Percentiles rank a stretch among this genome's conserved stretches.
These are phyloP conservation scores for Pharus latifolius DNA, from an alignment of 176 grass and related monocot genomes.

Conservation along the genomic window DNA sequence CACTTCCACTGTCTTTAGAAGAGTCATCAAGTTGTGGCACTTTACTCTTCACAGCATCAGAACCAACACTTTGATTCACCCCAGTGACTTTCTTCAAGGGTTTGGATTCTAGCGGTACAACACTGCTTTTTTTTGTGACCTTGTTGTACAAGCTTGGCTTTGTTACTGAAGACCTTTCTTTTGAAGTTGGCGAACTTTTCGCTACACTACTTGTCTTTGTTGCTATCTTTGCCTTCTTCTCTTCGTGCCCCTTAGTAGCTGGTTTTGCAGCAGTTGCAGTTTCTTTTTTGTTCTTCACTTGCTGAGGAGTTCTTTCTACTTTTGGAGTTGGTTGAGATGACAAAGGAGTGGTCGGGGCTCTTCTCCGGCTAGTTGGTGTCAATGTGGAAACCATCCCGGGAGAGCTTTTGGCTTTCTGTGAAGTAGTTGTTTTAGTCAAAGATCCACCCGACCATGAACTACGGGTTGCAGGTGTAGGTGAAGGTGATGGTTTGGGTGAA, in stretches of 20 bases:
- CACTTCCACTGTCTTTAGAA: slow-evolving; percentile 51
- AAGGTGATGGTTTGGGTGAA: slow-evolving; percentile 68
- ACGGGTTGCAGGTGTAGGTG: slow-evolving; percentile 49
- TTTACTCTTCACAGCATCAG: slow-evolving; percentile 51
- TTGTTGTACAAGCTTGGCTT: slow-evolving; percentile 67
- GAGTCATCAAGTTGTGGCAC: slow-evolving; percentile 39
- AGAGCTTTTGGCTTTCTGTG: slow-evolving; percentile 55
- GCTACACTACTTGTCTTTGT: slow-evolving; percentile 36
- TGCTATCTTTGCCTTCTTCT: slow-evolving; percentile 47
- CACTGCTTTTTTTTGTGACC: slow-evolving; percentile 93
- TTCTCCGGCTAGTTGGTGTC: slow-evolving; percentile 57
- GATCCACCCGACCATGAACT: slow-evolving; percentile 73
- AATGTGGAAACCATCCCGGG: slow-evolving; percentile 24
- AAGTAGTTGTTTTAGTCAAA: slow-evolving; percentile 54
- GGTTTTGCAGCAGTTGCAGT: slow-evolving; percentile 14
- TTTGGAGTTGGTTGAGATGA: slow-evolving; percentile 46
- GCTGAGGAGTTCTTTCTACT: slow-evolving; percentile 28
- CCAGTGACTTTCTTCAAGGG: slow-evolving; percentile 57
- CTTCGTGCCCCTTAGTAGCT: slow-evolving; percentile 45
- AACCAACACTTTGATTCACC: slow-evolving; percentile 22
- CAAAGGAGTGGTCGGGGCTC: slow-evolving; percentile 8
- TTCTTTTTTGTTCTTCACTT: slow-evolving; percentile 49
- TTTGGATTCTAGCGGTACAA: slow-evolving; percentile 86
- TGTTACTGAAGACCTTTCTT: slow-evolving; percentile 36
- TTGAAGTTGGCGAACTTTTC: slow-evolving; percentile 46